A percentile compares a stretch with the other conserved stretches of the same genome.
Conservation (phyloP, 148 eudicot genomes). For the Camellia sinensis region DNA sequence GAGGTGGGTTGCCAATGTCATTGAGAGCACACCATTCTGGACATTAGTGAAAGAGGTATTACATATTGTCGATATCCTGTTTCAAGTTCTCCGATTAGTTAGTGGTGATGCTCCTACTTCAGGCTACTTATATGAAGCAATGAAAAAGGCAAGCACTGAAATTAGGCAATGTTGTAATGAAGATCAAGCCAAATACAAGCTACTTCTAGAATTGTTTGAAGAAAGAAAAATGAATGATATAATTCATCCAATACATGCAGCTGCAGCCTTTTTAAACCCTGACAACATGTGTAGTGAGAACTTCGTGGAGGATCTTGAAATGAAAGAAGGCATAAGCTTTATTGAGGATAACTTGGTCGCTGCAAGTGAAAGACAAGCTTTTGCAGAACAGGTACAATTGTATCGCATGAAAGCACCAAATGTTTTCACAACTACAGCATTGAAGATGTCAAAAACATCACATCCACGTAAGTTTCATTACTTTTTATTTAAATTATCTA, state of each 20-base stretch:
- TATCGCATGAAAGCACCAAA: background rate
- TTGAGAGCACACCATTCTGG: background rate
- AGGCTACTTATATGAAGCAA: background rate
- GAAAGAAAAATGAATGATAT: background rate
- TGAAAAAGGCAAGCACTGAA: background rate
- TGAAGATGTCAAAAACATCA: background rate
- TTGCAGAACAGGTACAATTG: background rate
- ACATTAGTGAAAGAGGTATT: background rate
- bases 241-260: background rate
- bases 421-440: background rate
- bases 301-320: background rate
- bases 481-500: too few species aligned
- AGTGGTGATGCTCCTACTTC: background rate
- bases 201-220: too few species aligned
- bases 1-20: background rate
- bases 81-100: background rate
- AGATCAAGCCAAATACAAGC: too few species aligned
- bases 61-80: background rate
- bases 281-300: background rate
- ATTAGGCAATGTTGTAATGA: background rate
- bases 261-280: background rate
- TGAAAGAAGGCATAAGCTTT: background rate
- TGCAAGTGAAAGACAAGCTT: background rate
- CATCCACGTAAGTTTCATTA: background rate
- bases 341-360: background rate